Base-by-base conservation (phyloP, 2,329 filamentous ascomycete genomes). In the Colletotrichum agaves region DNA sequence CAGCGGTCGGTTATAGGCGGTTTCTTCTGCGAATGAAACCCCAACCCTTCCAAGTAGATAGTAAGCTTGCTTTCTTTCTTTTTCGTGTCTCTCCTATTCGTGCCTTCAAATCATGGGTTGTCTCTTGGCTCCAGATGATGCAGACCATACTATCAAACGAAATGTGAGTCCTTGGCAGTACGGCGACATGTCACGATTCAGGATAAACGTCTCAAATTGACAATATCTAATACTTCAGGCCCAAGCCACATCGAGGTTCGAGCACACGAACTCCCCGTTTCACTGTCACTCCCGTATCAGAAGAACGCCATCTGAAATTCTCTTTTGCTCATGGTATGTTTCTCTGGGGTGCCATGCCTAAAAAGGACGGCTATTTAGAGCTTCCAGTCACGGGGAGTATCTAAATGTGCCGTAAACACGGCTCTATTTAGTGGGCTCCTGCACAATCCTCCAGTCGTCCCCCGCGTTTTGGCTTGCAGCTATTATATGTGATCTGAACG, bases 181-280 rank as follows among this genome's bases (percentile, higher is more conserved):
- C 64, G 17, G 39, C 19, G 23, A 41, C 21, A 59, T 58, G 61
- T 43, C 17, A 19, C 21, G 8, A 43, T 37, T 19, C 47, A 60
- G 65, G 65, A 61, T 44, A 21, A 60, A 27, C 41, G 61, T 68
- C 61, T 47, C 65, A 55, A 41, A 17, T 65, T 65, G 47, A 68
- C 41, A 59, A 49, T 27, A 49, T 44, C 23, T 49, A 49, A 21
- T 19, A 43, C 39, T 21, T 55, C 19, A 13, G 35, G 41, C 15
- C 61, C 37, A 50, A 43, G 47, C 64, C 53, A 44, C 52, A 13
- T 46, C 3, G 10, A 4, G 37, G 13, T 53, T 19, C n/a, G 17
- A 47, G 49, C n/a, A 21, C 52, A 49, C 46, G 11, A 44, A 49
- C 46, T 15, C 27, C 19, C 15, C 2, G 33, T 41, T 5, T 31